A percentile compares a stretch with the other conserved stretches of the same genome.
Conservation (phyloP, 345 rosid genomes). For the Corchorus capsularis region DNA sequence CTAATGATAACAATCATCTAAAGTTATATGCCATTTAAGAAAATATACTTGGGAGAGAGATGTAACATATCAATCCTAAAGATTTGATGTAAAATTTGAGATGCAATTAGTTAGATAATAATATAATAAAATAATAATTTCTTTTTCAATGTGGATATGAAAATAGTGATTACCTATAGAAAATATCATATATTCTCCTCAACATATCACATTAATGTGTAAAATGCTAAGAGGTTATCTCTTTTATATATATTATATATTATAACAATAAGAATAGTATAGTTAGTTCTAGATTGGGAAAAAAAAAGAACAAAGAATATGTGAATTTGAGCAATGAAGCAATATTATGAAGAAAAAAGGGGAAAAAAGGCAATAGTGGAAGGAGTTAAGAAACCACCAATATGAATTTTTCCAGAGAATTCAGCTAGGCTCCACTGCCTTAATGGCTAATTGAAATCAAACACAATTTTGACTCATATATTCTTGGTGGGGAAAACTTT, state of each 20-base stretch:
- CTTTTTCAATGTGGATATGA: background rate
- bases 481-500: background rate
- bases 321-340: background rate
- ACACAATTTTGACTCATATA: background rate
- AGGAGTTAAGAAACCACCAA: background rate
- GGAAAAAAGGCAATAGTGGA: background rate
- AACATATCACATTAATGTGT: too few species aligned
- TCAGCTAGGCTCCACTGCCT: background rate
- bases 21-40: background rate
- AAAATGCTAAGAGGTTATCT: too few species aligned
- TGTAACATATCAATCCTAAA: background rate
- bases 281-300: background rate
- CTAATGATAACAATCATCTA: background rate
- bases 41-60: background rate
- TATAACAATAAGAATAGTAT: too few species aligned
- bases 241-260: too few species aligned
- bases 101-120: background rate
- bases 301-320: background rate
- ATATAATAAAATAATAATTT: background rate
- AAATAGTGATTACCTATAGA: background rate
- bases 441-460: background rate
- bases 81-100: background rate
- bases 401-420: background rate
- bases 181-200: too few species aligned
- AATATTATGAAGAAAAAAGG: too few species aligned